A percentile compares a stretch with the other conserved stretches of the same genome.
phyloP scores from a whole-genome alignment of 805 yeast species.

The Pichia nakasei region DNA sequence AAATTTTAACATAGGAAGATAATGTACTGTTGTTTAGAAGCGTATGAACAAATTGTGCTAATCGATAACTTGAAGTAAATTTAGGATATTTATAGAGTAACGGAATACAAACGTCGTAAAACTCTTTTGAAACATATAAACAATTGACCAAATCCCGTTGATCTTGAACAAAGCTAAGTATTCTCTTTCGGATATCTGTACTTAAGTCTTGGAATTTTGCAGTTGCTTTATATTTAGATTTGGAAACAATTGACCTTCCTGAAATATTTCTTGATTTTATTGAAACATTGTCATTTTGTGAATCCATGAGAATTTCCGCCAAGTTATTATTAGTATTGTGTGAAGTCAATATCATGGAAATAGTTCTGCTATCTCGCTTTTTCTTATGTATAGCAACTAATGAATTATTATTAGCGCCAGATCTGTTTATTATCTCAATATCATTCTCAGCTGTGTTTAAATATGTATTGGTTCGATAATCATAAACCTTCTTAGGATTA shows the following conservation, averaged over 20 bases:
- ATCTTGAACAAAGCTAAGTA: slow-evolving; percentile 30
- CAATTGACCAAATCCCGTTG: slow-evolving; percentile 34
- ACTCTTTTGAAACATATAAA: slow-evolving; percentile 42
- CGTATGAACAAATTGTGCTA: slow-evolving; percentile 70
- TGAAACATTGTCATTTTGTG: slow-evolving; percentile 29
- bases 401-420: not conserved
- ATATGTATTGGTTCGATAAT: slow-evolving; percentile 39
- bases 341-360: slow-evolving; percentile 34
- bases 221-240: not conserved
- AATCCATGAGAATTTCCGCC: slow-evolving; percentile 27
- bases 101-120: slow-evolving; percentile 44
- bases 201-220: slow-evolving; percentile 28
- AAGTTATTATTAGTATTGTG: slow-evolving; percentile 20
- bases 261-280: slow-evolving; percentile 24
- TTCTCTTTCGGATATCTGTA: slow-evolving; percentile 31
- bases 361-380: slow-evolving; percentile 7
- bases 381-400: slow-evolving; percentile 5
- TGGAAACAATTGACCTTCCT: slow-evolving; percentile 7
- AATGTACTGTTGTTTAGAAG: slow-evolving; percentile 47
- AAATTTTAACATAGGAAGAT: slow-evolving; percentile 44
- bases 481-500: slow-evolving; percentile 41
- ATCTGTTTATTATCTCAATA: not conserved
- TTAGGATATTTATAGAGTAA: slow-evolving; percentile 45
- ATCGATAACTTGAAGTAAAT: slow-evolving; percentile 64
- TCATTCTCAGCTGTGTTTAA: slow-evolving; percentile 19